Base-by-base conservation (phyloP, 2,329 filamentous ascomycete genomes). In the Capronia epimyces region DNA sequence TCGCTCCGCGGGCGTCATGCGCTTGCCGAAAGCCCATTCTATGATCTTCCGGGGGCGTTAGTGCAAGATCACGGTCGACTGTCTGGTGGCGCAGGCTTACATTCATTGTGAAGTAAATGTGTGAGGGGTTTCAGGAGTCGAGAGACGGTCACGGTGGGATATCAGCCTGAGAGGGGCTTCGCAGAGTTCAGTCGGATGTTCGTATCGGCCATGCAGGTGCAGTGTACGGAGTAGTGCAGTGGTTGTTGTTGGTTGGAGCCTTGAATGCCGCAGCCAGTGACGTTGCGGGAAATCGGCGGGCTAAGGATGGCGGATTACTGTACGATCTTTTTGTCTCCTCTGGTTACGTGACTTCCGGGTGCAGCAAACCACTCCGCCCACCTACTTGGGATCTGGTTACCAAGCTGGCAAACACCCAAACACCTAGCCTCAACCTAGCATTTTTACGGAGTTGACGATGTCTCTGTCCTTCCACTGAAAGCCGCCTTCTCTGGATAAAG, bases 21-120 rank as follows among this genome's bases (percentile, higher is more conserved):
- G 93, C 81, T 96, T 97, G 61, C 93, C 93, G 67, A 98, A 98
- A 32, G 91, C 91, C 90, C 93, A 98, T 81, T 98, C 93, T 56
- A 98, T 81, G 67, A 97, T 88, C 88, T 96, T 46, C 36, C 34
- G 57, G 55, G 16, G 49, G 44, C 50, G 49, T 63, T 53, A 61
- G 50, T 46, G 53, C 52, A 54, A 50, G 43, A 43, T 21, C 36
- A 36, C 15, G 39, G 20, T 13, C 13, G 20, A 13, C 22, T 10
- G 21, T 15, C 16, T 18, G 3, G 18, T 16, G 32, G 31, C 34
- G 9, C 7, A 13, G 46, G 45, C 66, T 64, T 62, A 72, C 70
- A 66, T 72, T 72, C 70, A 72, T 72, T 44, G 43, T 51, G 51
- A 46, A 15, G 7, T 13, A 46, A 6, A 8, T 3, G 36, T 6